These are phyloP conservation scores for Darksidea phi DNA, from an alignment of 495 filamentous ascomycete genomes.

Conservation along the genomic window DNA sequence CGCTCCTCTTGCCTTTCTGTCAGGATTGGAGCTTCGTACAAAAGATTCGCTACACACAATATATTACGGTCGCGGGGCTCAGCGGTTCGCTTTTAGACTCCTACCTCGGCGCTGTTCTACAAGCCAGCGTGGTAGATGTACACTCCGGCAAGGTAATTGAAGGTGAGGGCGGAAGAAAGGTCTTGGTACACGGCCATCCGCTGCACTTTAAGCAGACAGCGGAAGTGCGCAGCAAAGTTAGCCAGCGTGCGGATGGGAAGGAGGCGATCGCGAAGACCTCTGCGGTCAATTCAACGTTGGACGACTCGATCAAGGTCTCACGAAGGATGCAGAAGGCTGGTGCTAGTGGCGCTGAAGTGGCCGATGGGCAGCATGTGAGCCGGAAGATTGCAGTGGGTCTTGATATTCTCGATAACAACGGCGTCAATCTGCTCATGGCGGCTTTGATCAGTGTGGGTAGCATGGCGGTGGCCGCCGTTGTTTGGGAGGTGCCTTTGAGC, in stretches of 20 bases:
- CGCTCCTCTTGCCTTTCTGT: slow-evolving; percentile 71
- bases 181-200: slow-evolving; percentile 42
- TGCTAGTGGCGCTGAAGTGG: slow-evolving; percentile 27
- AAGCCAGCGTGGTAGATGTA: slow-evolving; percentile 83
- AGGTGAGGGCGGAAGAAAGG: slow-evolving; percentile 77
- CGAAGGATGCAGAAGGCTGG: slow-evolving; percentile 42
- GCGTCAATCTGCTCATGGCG: slow-evolving; percentile 90
- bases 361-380: slow-evolving; percentile 55
- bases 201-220: slow-evolving; percentile 29
- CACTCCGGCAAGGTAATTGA: slow-evolving; percentile 84
- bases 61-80: slow-evolving; percentile 67
- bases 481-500: slow-evolving; percentile 33
- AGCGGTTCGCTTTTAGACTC: slow-evolving; percentile 83
- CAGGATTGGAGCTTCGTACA: slow-evolving; percentile 27
- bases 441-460: slow-evolving; percentile 72
- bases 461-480: slow-evolving; percentile 54
- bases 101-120: slow-evolving; percentile 78
- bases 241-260: slow-evolving; percentile 18
- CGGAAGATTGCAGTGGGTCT: slow-evolving; percentile 68
- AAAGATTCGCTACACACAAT: slow-evolving; percentile 36
- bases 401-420: slow-evolving; percentile 88
- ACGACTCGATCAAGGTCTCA: slow-evolving; percentile 7
- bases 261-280: slow-evolving; percentile 29
- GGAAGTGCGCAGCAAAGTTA: slow-evolving; percentile 21
- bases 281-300: slow-evolving; percentile 4